Evolutionary conservation across 768 basidiomycete species (phyloP).

Genomic region (Russula abietina): DNA sequence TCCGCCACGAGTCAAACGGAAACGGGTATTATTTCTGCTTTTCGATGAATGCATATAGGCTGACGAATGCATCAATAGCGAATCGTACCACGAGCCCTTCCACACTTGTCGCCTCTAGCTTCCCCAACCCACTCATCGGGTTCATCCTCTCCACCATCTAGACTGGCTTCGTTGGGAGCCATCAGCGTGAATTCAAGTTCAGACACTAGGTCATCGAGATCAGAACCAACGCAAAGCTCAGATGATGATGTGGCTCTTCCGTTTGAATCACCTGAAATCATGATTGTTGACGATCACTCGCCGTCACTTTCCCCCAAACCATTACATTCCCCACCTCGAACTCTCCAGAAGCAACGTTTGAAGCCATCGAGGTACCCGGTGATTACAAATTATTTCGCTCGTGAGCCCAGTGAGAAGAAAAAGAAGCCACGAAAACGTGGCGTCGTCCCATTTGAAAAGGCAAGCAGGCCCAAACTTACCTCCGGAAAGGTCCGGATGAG

Average conservation of each 20-base stretch:
- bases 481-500: background rate
- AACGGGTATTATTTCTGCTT: constrained; percentile 7
- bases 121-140: background rate
- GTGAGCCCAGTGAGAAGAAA: background rate
- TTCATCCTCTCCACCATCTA: background rate
- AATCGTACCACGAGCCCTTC: background rate
- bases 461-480: background rate
- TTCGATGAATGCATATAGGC: background rate
- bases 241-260: background rate
- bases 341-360: constrained; percentile 2
- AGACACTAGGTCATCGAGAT: background rate
- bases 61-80: constrained; percentile 11
- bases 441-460: background rate
- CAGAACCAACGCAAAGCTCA: background rate
- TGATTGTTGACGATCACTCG: constrained; percentile 10
- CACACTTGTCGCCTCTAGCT: constrained; percentile 10
- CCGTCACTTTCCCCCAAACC: background rate
- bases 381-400: constrained; percentile 15
- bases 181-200: constrained; percentile 4
- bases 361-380: constrained; percentile 5
- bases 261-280: constrained; percentile 1
- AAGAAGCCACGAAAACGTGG: constrained; percentile 4
- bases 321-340: background rate
- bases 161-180: background rate
- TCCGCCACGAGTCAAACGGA: constrained; percentile 9